Evolutionary conservation across 202 grass and related monocot species (phyloP).

Genomic region (Carex arenaria): DNA sequence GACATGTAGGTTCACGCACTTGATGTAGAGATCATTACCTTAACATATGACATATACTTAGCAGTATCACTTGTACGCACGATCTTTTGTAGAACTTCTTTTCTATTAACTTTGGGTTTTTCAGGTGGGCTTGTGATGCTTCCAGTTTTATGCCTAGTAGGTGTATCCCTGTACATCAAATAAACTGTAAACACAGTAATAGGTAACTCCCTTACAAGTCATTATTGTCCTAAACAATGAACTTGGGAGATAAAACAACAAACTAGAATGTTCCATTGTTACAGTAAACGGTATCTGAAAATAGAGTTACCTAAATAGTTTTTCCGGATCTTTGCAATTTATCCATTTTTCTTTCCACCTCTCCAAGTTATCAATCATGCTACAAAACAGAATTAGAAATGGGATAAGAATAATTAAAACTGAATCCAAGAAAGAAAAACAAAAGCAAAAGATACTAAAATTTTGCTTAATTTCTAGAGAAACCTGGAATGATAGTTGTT

Average conservation of each 20-base stretch:
- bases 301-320: conserved; percentile 46
- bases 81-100: conserved; percentile 15
- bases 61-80: conserved; percentile 24
- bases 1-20: neutral
- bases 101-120: conserved; percentile 33
- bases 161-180: conserved; percentile 36
- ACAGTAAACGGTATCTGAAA: neutral
- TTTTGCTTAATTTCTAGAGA: conserved; percentile 10
- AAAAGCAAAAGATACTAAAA: conserved; percentile 1
- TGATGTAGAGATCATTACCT: conserved; percentile 32
- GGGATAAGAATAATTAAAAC: conserved; percentile 14
- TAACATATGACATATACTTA: conserved; percentile 57
- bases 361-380: conserved; percentile 67
- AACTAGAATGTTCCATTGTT: neutral
- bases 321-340: conserved; percentile 51
- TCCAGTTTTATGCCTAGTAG: conserved; percentile 29
- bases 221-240: neutral
- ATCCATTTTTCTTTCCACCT: conserved; percentile 78
- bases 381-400: conserved; percentile 28
- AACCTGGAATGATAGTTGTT: conserved; percentile 70
- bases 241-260: neutral
- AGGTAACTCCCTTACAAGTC: conserved; percentile 3
- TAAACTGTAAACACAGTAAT: conserved; percentile 11
- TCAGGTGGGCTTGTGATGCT: conserved; percentile 23
- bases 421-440: neutral